Evolutionary conservation across 371 early-diverging fungal genomes (phyloP), one percentile per base, ranked within the genome.

Genomic region (Haplosporangium sp.): DNA sequence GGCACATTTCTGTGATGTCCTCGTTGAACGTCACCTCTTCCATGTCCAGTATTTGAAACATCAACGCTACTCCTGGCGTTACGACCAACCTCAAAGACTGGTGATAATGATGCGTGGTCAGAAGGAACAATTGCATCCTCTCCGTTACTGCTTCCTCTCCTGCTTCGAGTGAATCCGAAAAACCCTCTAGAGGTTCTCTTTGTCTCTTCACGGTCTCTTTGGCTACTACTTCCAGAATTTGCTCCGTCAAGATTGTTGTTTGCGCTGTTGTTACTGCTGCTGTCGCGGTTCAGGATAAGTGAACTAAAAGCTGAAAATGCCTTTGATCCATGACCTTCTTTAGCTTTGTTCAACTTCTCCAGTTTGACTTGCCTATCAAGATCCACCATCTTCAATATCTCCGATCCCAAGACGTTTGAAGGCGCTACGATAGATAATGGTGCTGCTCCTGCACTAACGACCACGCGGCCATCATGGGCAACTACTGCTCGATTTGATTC

Each of bases 311-410:
- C 69, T 1, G 69, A 60, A 19, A 60, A 35, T 0, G 61, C 66
- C 39, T 65, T 72, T 4, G 63, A 34, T 9, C 44, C 68, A 2
- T 56, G 63, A 34, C 52, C 3, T 19, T 47, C 11, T 63, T 65
- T n/a, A 63, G 34, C 50, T 42, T 66, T 17, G 5, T 45, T 1
- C 11, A 5, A 13, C 52, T 8, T 68, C 44, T 47, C 59, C 39
- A 19, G 3, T 19, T 38, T 44, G 3, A 62, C 72, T 9, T 65
- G 65, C 17, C 74, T 39, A n/a, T 74, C 61, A 6, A 71, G 61
- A 57, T 74, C 74, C 34, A 79, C 81, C 34, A 74, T 58, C 71
- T 74, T 74, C 61, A 74, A 37, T 3, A 74, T 61, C 44, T 79
- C 58, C 17, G 72, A 74, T 35, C 81, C 74, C 13, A 74, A 65